Conservation (phyloP, 352 stramenopile species). For the Phytophthora constricta region DNA sequence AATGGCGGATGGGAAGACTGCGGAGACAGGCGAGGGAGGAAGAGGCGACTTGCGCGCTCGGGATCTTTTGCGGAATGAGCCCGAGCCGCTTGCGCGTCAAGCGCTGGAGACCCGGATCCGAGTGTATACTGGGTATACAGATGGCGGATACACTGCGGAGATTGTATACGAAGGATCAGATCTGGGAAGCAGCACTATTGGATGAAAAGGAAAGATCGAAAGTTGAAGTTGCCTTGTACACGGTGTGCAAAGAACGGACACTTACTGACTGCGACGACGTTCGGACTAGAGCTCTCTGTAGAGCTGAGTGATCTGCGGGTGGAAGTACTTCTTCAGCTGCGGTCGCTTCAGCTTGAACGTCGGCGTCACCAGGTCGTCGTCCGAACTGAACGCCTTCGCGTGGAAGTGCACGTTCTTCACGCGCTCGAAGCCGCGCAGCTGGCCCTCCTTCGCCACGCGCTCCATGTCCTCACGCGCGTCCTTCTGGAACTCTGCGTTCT, state of each 20-base stretch:
- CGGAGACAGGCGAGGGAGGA: not conserved
- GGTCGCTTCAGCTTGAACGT: constrained; percentile 94
- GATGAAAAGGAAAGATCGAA: too few relatives aligned
- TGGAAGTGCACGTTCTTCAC: constrained; percentile 85
- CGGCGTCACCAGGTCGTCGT: constrained; percentile 91
- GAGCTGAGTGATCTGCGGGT: constrained; percentile 54
- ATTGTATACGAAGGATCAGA: too few relatives aligned
- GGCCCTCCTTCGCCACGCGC: constrained; percentile 39
- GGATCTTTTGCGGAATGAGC: constrained; percentile 41
- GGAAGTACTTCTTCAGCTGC: constrained; percentile 58
- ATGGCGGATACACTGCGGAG: too few relatives aligned
- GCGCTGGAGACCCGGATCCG: too few relatives aligned
- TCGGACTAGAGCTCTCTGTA: too few relatives aligned
- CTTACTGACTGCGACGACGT: too few relatives aligned
- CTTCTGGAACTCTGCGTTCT: constrained; percentile 51
- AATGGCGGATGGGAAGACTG: not conserved
- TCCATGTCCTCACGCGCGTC: constrained; percentile 34
- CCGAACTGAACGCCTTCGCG: constrained; percentile 77
- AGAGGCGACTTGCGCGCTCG: constrained; percentile 8
- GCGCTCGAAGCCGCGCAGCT: constrained; percentile 90
- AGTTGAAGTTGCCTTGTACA: too few relatives aligned
- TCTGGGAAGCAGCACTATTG: too few relatives aligned
- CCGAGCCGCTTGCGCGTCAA: constrained; percentile 7
- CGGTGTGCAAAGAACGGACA: too few relatives aligned
- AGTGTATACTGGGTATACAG: too few relatives aligned